Base-by-base conservation (phyloP, 2,329 filamentous ascomycete genomes). In the Decorospora gaudefroyi region DNA sequence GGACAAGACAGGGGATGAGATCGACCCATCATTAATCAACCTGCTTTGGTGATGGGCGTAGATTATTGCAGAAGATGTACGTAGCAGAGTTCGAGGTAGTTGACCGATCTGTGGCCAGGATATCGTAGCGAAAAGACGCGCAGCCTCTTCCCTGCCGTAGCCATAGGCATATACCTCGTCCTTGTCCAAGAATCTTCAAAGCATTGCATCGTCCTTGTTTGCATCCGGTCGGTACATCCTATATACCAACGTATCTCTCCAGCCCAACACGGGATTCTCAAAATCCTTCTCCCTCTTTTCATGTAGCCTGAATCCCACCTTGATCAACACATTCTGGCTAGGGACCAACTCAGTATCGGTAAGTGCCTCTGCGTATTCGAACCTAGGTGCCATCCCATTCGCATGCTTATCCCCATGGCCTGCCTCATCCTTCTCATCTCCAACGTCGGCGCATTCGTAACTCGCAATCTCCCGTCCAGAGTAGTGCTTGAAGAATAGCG, bases 321-420 rank as follows among this genome's bases (percentile, higher is more conserved):
- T 86, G 33, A 63, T 56, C 41, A 87, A 53, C 6, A 88, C 78
- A 3, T 73, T 73, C 45, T 77, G 76, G 53, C 84, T 87, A 3
- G 70, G 72, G 6, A 46, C 42, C 55, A 87, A 85, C 9, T 64
- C 60, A 0, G 63, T 63, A 25, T 78, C 73, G 7, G 79, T 78
- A 5, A 79, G 63, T 1, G 78, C 73, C 49, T 73, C 70, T 13
- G 74, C 55, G 40, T 69, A 66, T 6, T 53, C 49, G 18, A 41
- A 47, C 31, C 33, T 28, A 12, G 44, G 44, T 15, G 44, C 44
- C n/a, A 46, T 18, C 13, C 10, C 27, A 18, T 17, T 32, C 13
- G 15, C 18, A 4, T 17, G n/a, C n/a, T n/a, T 26, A 22, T 26
- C 36, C 13, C 22, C 22, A 13, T n/a, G n/a, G 11, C 37, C 42